Evolutionary conservation across 2,329 filamentous ascomycete species (phyloP).

Genomic region (Diaporthe ampelina): DNA sequence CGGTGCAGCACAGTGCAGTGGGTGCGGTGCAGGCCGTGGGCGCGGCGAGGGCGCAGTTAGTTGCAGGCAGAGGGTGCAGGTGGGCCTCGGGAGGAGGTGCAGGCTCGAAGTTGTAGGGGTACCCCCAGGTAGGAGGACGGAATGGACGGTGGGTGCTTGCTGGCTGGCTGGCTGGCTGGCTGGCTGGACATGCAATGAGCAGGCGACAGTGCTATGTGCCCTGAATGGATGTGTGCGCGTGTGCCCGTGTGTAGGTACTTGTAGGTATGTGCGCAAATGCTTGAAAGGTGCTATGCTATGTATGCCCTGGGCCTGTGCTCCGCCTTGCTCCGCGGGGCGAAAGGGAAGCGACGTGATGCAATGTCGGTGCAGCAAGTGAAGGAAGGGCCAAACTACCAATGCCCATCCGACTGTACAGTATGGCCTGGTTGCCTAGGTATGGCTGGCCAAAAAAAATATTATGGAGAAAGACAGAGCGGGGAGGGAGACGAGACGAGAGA

Average conservation of each 20-base stretch:
- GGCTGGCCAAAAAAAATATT: slow-evolving; percentile 9
- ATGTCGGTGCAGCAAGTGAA: neutral
- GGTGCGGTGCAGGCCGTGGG: slow-evolving; percentile 12
- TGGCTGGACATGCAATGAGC: slow-evolving; percentile 27
- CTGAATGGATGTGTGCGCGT: neutral
- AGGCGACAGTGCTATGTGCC: slow-evolving; percentile 3
- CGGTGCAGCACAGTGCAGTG: slow-evolving; percentile 11
- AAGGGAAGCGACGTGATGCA: slow-evolving; percentile 29
- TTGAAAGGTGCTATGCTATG: slow-evolving; percentile 19
- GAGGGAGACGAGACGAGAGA: neutral
- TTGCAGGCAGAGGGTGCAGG: neutral
- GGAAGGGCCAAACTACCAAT: slow-evolving; percentile 14
- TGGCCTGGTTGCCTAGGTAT: neutral
- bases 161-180: neutral
- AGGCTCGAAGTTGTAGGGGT: slow-evolving; percentile 3
- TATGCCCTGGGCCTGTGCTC: neutral
- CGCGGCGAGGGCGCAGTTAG: slow-evolving; percentile 6
- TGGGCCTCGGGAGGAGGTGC: slow-evolving; percentile 18
- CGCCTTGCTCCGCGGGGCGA: neutral
- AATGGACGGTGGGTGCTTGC: slow-evolving; percentile 12
- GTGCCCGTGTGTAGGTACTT: neutral
- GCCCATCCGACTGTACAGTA: neutral
- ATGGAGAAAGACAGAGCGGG: neutral
- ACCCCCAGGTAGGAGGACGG: neutral
- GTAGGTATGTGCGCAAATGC: neutral